phyloP scores from a whole-genome alignment of 2,329 filamentous ascomycete species.

The Botrytis elliptica region DNA sequence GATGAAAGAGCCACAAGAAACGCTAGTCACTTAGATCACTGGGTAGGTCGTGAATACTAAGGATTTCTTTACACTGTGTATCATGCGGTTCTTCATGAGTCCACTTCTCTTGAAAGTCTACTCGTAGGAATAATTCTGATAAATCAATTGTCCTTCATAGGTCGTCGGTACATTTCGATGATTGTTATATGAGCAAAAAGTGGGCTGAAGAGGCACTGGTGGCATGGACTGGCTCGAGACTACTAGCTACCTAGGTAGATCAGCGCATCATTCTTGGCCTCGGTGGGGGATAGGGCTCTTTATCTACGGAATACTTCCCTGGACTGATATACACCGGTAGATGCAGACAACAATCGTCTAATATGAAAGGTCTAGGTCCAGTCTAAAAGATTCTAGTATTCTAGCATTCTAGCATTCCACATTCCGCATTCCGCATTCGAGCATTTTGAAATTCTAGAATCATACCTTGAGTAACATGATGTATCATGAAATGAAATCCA shows the following conservation, averaged over 20 bases:
- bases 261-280: background rate
- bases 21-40: background rate
- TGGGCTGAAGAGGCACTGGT: background rate
- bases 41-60: background rate
- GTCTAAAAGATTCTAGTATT: background rate
- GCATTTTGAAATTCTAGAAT: background rate
- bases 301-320: background rate
- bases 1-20: background rate
- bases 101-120: background rate
- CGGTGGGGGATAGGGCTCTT: background rate
- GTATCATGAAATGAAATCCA: background rate
- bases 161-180: background rate
- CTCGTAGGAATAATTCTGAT: background rate
- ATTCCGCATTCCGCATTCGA: background rate
- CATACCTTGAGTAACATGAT: background rate
- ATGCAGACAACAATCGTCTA: background rate
- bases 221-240: slow-evolving; percentile 1
- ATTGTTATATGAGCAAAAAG: background rate
- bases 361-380: background rate
- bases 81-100: background rate
- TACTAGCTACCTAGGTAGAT: background rate
- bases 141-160: background rate
- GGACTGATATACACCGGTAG: background rate
- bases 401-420: no score
- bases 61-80: background rate